These are phyloP conservation scores for Cladosporium colombiae DNA, from an alignment of 2,329 filamentous ascomycete genomes.

Conservation along the genomic window DNA sequence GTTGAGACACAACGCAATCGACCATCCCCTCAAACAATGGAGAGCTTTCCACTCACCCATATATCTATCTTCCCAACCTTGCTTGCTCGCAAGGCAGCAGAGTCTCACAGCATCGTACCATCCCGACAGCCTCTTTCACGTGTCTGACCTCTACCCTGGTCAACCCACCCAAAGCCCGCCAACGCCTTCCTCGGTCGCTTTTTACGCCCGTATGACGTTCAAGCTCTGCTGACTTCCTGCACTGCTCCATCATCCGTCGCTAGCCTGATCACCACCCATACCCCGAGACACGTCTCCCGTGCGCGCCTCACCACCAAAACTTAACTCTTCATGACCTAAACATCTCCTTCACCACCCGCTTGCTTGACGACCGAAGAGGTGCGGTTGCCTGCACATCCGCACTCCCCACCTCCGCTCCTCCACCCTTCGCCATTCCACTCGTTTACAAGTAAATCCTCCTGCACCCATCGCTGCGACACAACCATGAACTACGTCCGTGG, in stretches of 20 bases:
- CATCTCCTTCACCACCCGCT: not conserved
- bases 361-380: conserved; percentile 9
- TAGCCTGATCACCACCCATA: not conserved
- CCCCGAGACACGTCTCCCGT: not conserved
- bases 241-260: not conserved
- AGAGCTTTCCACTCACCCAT: not conserved
- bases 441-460: not conserved
- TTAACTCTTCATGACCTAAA: not conserved
- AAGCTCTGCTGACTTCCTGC: conserved; percentile 12
- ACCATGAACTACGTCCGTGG: conserved; percentile 96
- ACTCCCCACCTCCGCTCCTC: not conserved
- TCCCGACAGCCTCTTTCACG: not conserved
- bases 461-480: not conserved
- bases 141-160: not conserved
- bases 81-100: not conserved
- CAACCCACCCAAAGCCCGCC: not conserved
- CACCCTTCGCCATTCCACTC: not conserved
- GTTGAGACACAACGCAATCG: conserved; percentile 5
- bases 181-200: not conserved
- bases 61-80: not conserved
- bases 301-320: not conserved
- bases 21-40: not conserved
- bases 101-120: not conserved
- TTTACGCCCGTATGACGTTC: conserved; percentile 20
- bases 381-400: not conserved